phyloP scores from a whole-genome alignment of 495 filamentous ascomycete species.

The Darksidea phi region DNA sequence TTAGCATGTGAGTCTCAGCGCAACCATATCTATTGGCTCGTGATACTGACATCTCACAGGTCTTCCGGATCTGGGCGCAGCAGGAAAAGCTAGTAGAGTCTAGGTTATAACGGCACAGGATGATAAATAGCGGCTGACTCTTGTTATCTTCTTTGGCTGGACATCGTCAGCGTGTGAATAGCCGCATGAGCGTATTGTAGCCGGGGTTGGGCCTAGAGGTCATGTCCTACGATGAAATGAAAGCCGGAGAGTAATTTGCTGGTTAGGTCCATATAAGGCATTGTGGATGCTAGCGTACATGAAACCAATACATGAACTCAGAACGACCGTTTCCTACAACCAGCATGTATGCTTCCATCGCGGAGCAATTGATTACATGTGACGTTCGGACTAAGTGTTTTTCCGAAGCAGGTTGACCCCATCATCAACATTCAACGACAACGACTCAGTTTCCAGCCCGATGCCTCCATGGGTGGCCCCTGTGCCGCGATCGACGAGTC shows the following conservation, averaged over 20 bases:
- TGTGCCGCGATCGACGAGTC: constrained; percentile 21
- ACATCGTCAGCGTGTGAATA: constrained; percentile 14
- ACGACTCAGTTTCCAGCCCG: constrained; percentile 12
- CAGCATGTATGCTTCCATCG: too few species aligned
- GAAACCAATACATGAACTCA: constrained; percentile 1
- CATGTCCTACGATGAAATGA: background rate
- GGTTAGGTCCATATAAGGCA: constrained; percentile 1
- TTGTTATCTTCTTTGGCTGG: constrained; percentile 10
- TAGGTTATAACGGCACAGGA: constrained; percentile 5
- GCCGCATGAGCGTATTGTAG: constrained; percentile 22
- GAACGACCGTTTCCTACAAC: too few species aligned
- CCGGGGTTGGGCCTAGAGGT: constrained; percentile 12
- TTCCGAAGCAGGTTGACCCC: constrained; percentile 5
- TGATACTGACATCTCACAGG: constrained; percentile 18
- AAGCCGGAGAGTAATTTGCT: constrained; percentile 13
- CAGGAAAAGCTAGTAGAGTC: constrained; percentile 16
- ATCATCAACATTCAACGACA: background rate
- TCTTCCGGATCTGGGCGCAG: constrained; percentile 36
- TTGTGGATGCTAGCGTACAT: constrained; percentile 12
- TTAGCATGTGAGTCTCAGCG: constrained; percentile 80
- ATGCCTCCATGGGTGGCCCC: constrained; percentile 37
- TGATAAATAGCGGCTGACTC: constrained; percentile 12
- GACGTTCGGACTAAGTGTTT: constrained; percentile 10
- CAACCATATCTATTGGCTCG: background rate
- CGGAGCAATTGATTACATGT: constrained; percentile 3